Evolutionary conservation across 2,329 filamentous ascomycete species (phyloP), one percentile per base, ranked within the genome.

Genomic region (Exophiala viscosa): DNA sequence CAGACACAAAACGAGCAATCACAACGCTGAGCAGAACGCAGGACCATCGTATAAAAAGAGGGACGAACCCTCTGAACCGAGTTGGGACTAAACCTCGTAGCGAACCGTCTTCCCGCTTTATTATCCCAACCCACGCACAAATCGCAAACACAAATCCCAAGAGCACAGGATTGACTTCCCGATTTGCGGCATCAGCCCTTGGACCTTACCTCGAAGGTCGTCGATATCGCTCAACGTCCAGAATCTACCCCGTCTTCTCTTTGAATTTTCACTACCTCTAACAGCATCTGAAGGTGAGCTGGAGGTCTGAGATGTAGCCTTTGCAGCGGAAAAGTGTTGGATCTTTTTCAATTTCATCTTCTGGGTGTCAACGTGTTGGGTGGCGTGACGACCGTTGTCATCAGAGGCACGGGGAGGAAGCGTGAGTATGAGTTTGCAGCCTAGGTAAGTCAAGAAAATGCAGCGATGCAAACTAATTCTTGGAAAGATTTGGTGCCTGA

Each of bases 361-460:
- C n/a, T 15, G 35, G 28, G 13, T 31, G 42, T 28, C 5, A 28
- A 28, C 23, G 23, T 28, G 23, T 28, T 28, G 23, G 23, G 23
- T 28, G 23, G 23, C 23, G 23, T 7, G 23, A 28, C 23, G 23
- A 28, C 23, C n/a, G n/a, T 28, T 45, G 43, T 33, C 18, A 6
- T 41, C 13, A 7, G 31, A 15, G 13, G 47, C n/a, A 6, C 18
- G n/a, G 13, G 33, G 41, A 45, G 33, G 23, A 28, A 28, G 15
- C 20, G 40, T 34, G 50, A 59, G 49, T 11, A 62, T 62, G 60
- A 60, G 58, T 52, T 53, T 59, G 38, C 60, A 62, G 48, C 51
- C 58, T 28, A 60, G 60, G 60, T 62, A 52, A 48, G 51, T 50
- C 36, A 18, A 15, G n/a, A n/a, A 14, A 31, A 50, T 20, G 14